Conservation (phyloP, 306 rosid species). For the Ceratonia siliqua region DNA sequence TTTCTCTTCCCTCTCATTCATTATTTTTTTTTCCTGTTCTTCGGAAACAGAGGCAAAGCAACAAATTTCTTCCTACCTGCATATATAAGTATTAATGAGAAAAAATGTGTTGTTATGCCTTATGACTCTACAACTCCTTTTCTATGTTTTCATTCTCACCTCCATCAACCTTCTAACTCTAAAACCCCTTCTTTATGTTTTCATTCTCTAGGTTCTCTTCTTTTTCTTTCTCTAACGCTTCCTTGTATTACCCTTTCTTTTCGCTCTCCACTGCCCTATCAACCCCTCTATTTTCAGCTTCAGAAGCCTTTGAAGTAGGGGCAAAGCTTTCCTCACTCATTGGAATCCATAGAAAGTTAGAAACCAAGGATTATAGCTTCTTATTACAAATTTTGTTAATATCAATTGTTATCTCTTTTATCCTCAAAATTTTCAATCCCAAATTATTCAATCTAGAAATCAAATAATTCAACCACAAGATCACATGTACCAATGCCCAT, state of each 20-base stretch:
- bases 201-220: conserved; percentile 11
- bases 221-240: conserved; percentile 46
- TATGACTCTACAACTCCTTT: no score
- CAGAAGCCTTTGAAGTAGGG: conserved; percentile 33
- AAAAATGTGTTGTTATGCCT: no score
- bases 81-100: no score
- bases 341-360: neutral
- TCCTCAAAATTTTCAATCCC: conserved; percentile 41
- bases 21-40: no score
- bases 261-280: neutral
- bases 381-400: conserved; percentile 42
- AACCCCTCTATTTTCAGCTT: neutral
- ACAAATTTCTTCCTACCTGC: no score
- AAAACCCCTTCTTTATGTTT: neutral
- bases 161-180: neutral
- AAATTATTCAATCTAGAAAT: conserved; percentile 37
- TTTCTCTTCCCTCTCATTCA: no score
- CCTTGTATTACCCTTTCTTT: conserved; percentile 31
- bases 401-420: conserved; percentile 50
- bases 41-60: no score
- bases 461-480: conserved; percentile 48
- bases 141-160: no score
- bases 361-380: neutral
- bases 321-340: conserved; percentile 32
- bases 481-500: conserved; percentile 41